Percentiles rank a stretch among this genome's conserved stretches.
phyloP scores from a whole-genome alignment of 306 rosid genomes.

The Hippophae tibetana region DNA sequence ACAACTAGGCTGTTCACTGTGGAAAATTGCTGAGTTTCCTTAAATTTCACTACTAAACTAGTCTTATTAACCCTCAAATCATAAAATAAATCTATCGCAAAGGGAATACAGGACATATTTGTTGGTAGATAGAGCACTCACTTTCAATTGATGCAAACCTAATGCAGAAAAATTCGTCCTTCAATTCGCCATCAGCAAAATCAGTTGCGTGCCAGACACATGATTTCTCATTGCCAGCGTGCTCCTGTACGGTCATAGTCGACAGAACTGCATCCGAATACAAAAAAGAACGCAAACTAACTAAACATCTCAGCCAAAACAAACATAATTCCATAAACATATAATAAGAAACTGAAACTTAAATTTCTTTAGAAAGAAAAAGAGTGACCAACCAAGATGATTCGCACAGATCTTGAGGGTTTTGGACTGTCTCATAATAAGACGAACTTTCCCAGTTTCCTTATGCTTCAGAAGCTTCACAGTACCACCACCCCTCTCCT shows the following conservation, averaged over 20 bases:
- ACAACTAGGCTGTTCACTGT: no score
- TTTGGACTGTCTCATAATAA: constrained; percentile 83
- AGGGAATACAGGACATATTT: background rate
- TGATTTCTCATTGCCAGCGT: constrained; percentile 90
- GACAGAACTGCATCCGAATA: constrained; percentile 42
- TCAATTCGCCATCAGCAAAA: constrained; percentile 90
- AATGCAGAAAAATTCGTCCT: constrained; percentile 92
- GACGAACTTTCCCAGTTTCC: constrained; percentile 55
- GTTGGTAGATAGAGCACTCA: constrained; percentile 25
- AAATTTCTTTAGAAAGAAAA: no score
- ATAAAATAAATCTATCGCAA: background rate
- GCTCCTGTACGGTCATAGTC: constrained; percentile 82
- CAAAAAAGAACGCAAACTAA: background rate
- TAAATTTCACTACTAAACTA: background rate
- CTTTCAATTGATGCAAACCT: constrained; percentile 90
- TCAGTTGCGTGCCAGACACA: constrained; percentile 97
- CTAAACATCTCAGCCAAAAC: constrained; percentile 1
- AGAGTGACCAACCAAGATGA: constrained; percentile 48
- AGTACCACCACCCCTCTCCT: constrained; percentile 82
- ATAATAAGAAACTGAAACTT: background rate
- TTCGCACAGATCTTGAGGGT: constrained; percentile 92
- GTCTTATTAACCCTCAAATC: background rate
- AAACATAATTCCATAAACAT: background rate
- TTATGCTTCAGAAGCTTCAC: constrained; percentile 75
- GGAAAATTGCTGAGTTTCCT: no score